Base-by-base conservation (phyloP, 305 asterid species). In the Petunia hybrid region DNA sequence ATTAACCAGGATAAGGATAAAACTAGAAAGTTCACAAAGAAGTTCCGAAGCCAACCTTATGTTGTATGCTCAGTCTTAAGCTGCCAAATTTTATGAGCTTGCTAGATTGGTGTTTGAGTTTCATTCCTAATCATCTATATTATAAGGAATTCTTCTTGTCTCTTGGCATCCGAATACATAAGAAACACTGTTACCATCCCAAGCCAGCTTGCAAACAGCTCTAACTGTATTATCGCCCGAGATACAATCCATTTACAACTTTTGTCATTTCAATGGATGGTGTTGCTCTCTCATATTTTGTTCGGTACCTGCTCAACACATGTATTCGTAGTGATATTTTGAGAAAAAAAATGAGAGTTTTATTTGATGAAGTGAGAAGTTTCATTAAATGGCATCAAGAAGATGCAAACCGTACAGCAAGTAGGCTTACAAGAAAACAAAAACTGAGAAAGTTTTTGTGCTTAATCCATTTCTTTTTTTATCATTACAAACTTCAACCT, bases 61-160 rank as follows among this genome's bases (percentile, higher is more conserved):
- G 31, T 22, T 22, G 31, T 22, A 22, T 22, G 31, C 31, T 22
- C 31, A 22, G 31, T 22, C 31, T 62, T 62, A 3, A 62, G 69
- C 36, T 64, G 43, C 59, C 31, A n/a, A 5, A 5, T 48, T 40
- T 48, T 71, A 48, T 35, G 43, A 71, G 62, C 42, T 48, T 38
- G 43, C 62, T 71, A 71, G 39, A 71, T 71, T 71, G 31, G 13
- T 71, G 22, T 71, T 22, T 16, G 2, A 3, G 31, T 48, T 41
- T 71, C 43, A 71, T 48, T 71, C 78, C 13, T 70, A 71, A 35
- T 48, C 13, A 35, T 71, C 45, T 71, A 12, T 35, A 35, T 48
- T 48, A 71, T 71, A 71, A 10, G 60, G 60, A 46, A 31, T 71
- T 71, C 40, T 45, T 46, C 77, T 71, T 46, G 61, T 46, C 61